Conservation (phyloP, 441 rosid genomes). For the Bruguiera hainesii region DNA sequence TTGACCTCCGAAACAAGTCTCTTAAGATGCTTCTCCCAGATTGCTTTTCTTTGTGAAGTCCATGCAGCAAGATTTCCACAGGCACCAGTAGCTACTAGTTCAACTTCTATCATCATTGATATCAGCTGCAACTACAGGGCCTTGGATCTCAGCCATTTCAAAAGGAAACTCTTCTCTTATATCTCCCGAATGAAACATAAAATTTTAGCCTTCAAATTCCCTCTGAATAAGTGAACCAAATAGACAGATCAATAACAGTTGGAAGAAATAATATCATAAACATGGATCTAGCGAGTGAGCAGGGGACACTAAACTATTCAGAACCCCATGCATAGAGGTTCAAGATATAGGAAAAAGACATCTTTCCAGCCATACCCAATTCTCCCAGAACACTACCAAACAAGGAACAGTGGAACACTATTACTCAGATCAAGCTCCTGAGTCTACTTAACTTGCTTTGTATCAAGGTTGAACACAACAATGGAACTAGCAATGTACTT, state of each 20-base stretch:
- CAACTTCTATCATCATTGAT: slow-evolving; percentile 99
- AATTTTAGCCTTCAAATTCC: slow-evolving; percentile 21
- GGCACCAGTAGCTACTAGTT: slow-evolving; percentile 87
- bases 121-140: slow-evolving; percentile 95
- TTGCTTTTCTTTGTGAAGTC: slow-evolving; percentile 88
- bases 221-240: slow-evolving; percentile 20
- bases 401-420: not conserved
- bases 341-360: not conserved
- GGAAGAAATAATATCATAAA: not conserved
- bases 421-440: slow-evolving; percentile 77
- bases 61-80: slow-evolving; percentile 99
- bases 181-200: slow-evolving; percentile 46
- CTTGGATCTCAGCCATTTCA: slow-evolving; percentile 99
- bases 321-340: too few relatives aligned
- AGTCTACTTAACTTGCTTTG: slow-evolving; percentile 95
- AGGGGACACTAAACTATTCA: not conserved
- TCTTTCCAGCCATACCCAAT: not conserved
- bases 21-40: slow-evolving; percentile 91
- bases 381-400: not conserved
- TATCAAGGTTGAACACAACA: slow-evolving; percentile 91
- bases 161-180: slow-evolving; percentile 86
- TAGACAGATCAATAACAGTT: too few relatives aligned
- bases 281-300: not conserved
- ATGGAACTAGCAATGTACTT: slow-evolving; percentile 87
- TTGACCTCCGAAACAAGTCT: slow-evolving; percentile 90